Evolutionary conservation across 2,329 filamentous ascomycete genomes (phyloP), one percentile per base, ranked within the genome.

Genomic region (Paradendryphiella salina): DNA sequence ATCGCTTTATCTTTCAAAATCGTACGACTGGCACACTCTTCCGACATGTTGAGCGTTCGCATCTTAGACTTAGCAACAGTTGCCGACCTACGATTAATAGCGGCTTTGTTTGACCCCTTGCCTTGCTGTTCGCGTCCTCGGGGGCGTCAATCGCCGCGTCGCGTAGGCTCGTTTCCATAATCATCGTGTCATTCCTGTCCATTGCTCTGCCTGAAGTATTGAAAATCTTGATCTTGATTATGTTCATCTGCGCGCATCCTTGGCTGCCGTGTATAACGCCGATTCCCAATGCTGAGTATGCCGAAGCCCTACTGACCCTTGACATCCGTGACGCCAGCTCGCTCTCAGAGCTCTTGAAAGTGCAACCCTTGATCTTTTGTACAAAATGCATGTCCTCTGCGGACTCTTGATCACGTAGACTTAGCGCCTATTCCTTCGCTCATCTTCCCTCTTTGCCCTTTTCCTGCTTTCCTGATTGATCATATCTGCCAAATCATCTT

Each of bases 401-500:
- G 28, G 44, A 43, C 44, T 52, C 49, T 52, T 52, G 11, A 48
- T 20, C 38, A 21, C 39, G 46, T 28, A 39, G 17, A 29, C 48
- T 64, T 57, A 71, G 50, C 75, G 66, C 78, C 87, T 86, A 57
- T 84, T 81, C 65, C 81, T 81, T 71, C 85, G 85, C 74, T 96
- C 90, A 23, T 90, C 86, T 63, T 96, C 92, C 59, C 88, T 84
- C 82, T 92, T 95, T 71, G 92, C 82, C 70, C 91, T 83, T 82
- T 97, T 97, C 59, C 90, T 83, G 68, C 86, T 90, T 77, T 97
- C 94, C 66, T 90, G 87, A 10, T 90, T 90, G 77, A 99, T 96
- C 89, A 99, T 95, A 66, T 96, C 89, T 65, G 87, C 93, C 49
- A 99, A 75, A 69, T 96, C 93, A 63, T 97, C 93, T 71, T 96